Base-by-base conservation (phyloP, 2,329 filamentous ascomycete genomes). In the Trichoderma lentiforme region DNA sequence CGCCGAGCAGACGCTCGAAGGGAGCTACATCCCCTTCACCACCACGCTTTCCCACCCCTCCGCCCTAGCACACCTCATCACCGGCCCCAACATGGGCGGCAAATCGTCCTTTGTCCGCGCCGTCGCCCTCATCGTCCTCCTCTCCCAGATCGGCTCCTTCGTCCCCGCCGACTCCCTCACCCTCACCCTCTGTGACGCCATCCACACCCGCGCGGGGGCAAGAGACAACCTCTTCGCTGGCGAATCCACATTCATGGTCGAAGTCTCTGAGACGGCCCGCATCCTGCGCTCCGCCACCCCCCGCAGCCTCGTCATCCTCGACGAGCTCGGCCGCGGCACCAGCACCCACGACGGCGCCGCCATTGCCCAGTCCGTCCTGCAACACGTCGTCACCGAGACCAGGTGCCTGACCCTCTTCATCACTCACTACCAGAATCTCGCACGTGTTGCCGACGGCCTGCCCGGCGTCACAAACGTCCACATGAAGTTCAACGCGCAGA, bases 81-180 rank as follows among this genome's bases (percentile, higher is more conserved):
- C 96, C 0, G 96, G 96, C 0, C 96, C 96, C 34, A 99, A 99
- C 83, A 99, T 99, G 96, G 96, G 96, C 77, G 96, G 96, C 71
- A 99, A 99, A 80, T 97, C 94, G n/a, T 96, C 92, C 72, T 99
- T 97, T 81, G 95, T 99, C 26, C 93, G 96, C 68, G 93, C 95
- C 75, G 90, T 97, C 58, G 95, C 96, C 11, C 89, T 99, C 7
- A 94, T 98, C 74, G 89, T 92, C 62, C 95, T 99, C 77, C 95
- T 99, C 84, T 94, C 94, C 8, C 96, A 99, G 79, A 92, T 98
- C 74, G 96, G 96, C 65, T 97, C 93, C 47, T 99, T 95, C 81
- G 94, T 99, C 1, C 96, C 96, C 2, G 95, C 95, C 26, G 86
- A 87, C 32, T 86, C 89, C 3, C 90, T 95, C 30, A 83, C 85